A percentile compares a stretch with the other conserved stretches of the same genome.
These are phyloP conservation scores for Aspergillus olivimuriae DNA, from an alignment of 495 filamentous ascomycete species.

Conservation along the genomic window DNA sequence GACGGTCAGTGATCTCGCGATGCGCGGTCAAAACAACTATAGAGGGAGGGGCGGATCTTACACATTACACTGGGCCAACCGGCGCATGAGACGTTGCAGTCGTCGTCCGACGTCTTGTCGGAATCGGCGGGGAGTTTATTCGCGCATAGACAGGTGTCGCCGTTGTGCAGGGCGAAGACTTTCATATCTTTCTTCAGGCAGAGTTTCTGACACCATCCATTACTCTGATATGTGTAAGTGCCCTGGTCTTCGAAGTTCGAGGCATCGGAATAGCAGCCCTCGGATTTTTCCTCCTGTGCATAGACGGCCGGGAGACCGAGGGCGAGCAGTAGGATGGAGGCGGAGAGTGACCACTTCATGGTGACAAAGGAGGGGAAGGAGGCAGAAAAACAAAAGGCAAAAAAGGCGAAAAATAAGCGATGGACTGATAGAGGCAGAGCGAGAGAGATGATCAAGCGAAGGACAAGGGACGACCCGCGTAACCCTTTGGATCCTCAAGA, in stretches of 20 bases:
- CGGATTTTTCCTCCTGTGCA: conserved; percentile 17
- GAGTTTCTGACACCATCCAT: conserved; percentile 38
- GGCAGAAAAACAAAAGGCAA: no score
- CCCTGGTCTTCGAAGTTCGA: conserved; percentile 25
- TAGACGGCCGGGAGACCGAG: conserved; percentile 13
- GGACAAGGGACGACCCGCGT: conserved; percentile 43
- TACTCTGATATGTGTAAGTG: conserved; percentile 41
- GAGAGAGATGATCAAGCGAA: conserved; percentile 18
- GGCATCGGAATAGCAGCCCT: conserved; percentile 29
- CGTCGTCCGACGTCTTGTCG: conserved; percentile 27
- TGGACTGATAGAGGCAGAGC: no score
- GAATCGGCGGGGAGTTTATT: conserved; percentile 34
- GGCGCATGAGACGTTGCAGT: conserved; percentile 35
- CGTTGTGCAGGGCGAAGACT: conserved; percentile 37
- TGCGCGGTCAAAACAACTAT: neutral
- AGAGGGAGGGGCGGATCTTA: conserved; percentile 22
- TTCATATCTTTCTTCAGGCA: conserved; percentile 28
- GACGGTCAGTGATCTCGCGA: neutral
- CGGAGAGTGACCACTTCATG: conserved; percentile 27
- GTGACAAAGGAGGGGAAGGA: no score
- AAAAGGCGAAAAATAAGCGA: no score
- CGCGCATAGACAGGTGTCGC: conserved; percentile 43
- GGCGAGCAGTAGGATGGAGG: conserved; percentile 23
- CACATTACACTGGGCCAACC: conserved; percentile 41
- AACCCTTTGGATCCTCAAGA: conserved; percentile 34